Conservation (phyloP, 345 rosid genomes). For the Citrus unshiu region DNA sequence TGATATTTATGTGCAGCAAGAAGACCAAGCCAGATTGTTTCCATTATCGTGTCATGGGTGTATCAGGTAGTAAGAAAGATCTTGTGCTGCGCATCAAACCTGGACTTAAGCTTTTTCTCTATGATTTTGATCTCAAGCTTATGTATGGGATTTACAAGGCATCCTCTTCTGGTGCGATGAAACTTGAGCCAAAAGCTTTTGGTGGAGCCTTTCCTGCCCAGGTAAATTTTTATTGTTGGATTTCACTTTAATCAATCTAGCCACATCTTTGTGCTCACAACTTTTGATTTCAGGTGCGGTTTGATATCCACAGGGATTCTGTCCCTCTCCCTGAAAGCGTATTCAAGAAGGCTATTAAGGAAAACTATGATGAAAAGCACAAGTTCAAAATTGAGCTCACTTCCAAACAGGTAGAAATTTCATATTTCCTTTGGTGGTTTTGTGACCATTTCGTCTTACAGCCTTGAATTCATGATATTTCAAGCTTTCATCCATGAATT, state of each 20-base stretch:
- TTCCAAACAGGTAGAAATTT: constrained; percentile 47
- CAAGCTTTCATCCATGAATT: background rate
- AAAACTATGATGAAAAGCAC: constrained; percentile 57
- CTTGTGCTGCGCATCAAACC: constrained; percentile 60
- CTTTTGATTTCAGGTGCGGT: constrained; percentile 63
- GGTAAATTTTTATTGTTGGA: constrained; percentile 34
- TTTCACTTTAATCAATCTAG: constrained; percentile 2
- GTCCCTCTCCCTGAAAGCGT: constrained; percentile 68
- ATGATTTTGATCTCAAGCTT: constrained; percentile 86
- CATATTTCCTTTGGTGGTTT: constrained; percentile 13
- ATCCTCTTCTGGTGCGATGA: constrained; percentile 75
- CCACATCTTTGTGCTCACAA: constrained; percentile 9
- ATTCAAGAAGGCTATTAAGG: constrained; percentile 77
- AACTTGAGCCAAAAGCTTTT: constrained; percentile 86
- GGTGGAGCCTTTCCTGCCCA: constrained; percentile 91
- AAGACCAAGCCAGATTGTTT: constrained; percentile 93
- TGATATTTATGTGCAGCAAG: constrained; percentile 92
- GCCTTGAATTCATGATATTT: background rate
- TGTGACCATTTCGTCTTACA: constrained; percentile 6
- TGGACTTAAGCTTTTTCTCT: constrained; percentile 82
- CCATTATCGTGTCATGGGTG: constrained; percentile 74
- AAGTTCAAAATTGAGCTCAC: constrained; percentile 80
- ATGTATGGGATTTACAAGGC: constrained; percentile 84
- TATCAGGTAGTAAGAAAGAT: constrained; percentile 53
- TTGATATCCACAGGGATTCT: constrained; percentile 56